Base-by-base conservation (phyloP, 2,329 filamentous ascomycete species). In the Fusarium penzigii region DNA sequence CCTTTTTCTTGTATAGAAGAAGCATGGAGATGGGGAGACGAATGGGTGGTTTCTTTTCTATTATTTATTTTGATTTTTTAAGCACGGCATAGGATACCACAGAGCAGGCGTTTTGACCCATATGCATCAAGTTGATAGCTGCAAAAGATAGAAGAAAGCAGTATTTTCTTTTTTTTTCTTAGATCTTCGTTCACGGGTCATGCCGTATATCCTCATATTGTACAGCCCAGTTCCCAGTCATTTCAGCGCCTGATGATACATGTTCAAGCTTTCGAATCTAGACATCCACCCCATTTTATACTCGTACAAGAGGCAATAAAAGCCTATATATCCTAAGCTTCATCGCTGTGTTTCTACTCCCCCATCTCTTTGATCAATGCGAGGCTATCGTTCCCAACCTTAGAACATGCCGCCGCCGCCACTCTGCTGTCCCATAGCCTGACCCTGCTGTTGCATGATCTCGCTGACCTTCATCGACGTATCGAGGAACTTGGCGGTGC, bases 391-490 rank as follows among this genome's bases (percentile, higher is more conserved):
- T 25, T 25, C 20, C 20, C 20, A 4, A 7, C 29, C 42, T 63
- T 62, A 71, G 46, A 71, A 70, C 53, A 70, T 46, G 17, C 68
- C 61, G 11, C 65, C 61, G 11, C 65, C 63, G 36, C 77, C 80
- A 14, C 53, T 48, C 47, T 65, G 62, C 34, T 60, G 56, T 54
- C 85, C 83, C 67, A 83, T 83, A 57, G 83, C 81, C 68, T 85
- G 83, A 44, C 89, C 90, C 75, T 96, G 89, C 60, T 87, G 85
- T 77, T 97, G 92, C 86, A 97, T 92, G 78, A 95, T 90, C 78
- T 97, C 92, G 68, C 89, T 93, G 54, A 97, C 90, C 81, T 97
- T 97, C 80, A 96, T 86, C 74, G 96, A 96, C 68, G 96, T 92
- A 66, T 97, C 93, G 78, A 99, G 97, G 81, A 97, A 99, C 80